Evolutionary conservation across 202 grass and related monocot genomes (phyloP), one percentile per base, ranked within the genome.

Genomic region (Thinopyrum obtusiflorum): DNA sequence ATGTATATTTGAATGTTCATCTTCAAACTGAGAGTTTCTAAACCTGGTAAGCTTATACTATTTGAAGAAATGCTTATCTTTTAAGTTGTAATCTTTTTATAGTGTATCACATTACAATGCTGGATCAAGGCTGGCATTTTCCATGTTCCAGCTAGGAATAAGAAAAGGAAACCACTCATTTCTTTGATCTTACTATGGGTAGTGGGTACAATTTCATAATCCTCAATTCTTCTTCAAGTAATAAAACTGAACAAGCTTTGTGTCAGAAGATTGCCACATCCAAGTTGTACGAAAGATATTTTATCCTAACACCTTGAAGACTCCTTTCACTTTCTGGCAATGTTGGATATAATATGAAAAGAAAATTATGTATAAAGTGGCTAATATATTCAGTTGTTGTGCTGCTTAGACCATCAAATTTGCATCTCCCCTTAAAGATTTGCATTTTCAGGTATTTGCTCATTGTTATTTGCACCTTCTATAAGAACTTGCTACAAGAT

Each of bases 291-390:
- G 14, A 51, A 74, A 53, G 8, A 51, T 75, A 20, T 28, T 53
- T 49, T 75, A 53, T 75, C 15, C 70, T 66, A 31, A 36, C 18
- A 35, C 27, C 7, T 4, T 68, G 18, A 57, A 68, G 44, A 81
- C 29, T 68, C 20, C 11, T 49, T 67, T 69, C 44, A 33, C 42
- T 69, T 33, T 68, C 29, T 33, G 44, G 44, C 12, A 53, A 68
- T 81, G 44, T 46, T 81, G 64, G 64, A 57, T 69, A 57, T 76
- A 76, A 76, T 76, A 29, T 75, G 71, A 21, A 29, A 76, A n/a
- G 7, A 28, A 4, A 76, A 57, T 17, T 57, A 31, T 57, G 27
- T 26, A 46, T 26, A 46, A 51, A 72, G 32, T 7, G 67, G 27
- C 64, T 81, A 32, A 15, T 51, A 51, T 32, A 51, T 67, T 55